Evolutionary conservation across 495 filamentous ascomycete genomes (phyloP).

Genomic region (Xylaria sp.): DNA sequence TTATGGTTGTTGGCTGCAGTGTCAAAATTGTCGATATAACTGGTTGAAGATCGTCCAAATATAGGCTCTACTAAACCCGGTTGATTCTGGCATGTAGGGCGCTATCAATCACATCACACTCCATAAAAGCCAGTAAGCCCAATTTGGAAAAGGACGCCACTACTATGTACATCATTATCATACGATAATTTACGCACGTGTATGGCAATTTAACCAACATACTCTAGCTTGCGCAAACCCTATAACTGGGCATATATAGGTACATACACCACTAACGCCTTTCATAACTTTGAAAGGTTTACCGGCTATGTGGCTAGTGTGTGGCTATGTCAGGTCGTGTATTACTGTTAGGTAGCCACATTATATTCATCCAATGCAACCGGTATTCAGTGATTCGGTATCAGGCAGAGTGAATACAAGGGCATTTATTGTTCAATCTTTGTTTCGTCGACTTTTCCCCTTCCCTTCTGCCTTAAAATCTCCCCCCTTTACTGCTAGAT

Average conservation of each 20-base stretch:
- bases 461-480: too few relatives aligned
- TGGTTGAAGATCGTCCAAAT: background rate
- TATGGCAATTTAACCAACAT: background rate
- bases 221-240: background rate
- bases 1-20: background rate
- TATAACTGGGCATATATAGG: background rate
- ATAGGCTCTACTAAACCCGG: background rate
- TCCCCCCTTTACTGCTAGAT: too few relatives aligned
- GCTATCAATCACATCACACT: background rate
- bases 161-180: background rate
- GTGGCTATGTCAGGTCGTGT: background rate
- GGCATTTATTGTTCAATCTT: too few relatives aligned
- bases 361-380: too few relatives aligned
- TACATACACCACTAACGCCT: background rate
- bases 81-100: background rate
- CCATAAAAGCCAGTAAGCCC: background rate
- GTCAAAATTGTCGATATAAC: background rate
- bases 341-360: too few relatives aligned
- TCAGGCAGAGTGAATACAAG: too few relatives aligned
- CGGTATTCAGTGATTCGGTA: too few relatives aligned
- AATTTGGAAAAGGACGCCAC: background rate
- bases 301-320: background rate
- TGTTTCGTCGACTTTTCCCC: too few relatives aligned
- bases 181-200: background rate
- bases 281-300: too few relatives aligned